Base-by-base conservation (phyloP, 345 rosid genomes). In the Citrus reticulata region DNA sequence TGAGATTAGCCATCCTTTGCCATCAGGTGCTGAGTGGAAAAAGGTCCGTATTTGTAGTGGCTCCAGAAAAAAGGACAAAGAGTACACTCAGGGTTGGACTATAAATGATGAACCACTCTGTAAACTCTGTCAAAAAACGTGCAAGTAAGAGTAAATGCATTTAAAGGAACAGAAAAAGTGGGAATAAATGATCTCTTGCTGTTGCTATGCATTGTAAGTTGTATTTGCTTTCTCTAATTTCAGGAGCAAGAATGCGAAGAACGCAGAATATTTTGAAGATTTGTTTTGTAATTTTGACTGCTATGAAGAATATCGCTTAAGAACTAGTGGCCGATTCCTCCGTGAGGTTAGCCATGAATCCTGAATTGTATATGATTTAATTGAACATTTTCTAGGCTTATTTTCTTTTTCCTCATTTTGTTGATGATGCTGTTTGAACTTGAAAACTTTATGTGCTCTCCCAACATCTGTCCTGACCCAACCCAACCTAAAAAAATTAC, bases 241-340 rank as follows among this genome's bases (percentile, higher is more conserved):
- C 89, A 93, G 99, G 88, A 91, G 94, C 64, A 79, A 29, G 80
- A 91, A 83, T 83, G 93, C 97, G 59, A 91, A 83, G 87, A 88
- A 82, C 34, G 98, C 98, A 42, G 95, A 91, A 86, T 95, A 88
- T 87, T 90, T 95, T 83, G 99, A 95, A 88, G 99, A 95, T 88
- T 93, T 95, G 59, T 95, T 95, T 79, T 95, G 99, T 80, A 83
- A 88, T 49, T 86, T 94, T 83, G 90, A 71, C 64, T 95, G 98
- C 87, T 88, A 90, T 79, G 98, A 95, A 88, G 94, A 93, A 73
- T 95, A 95, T 85, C 90, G 96, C 51, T 65, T 91, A 79, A 91
- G 98, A 85, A 95, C 97, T 74, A 92, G 97, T 76, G 85, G 83
- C 76, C 79, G 92, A 80, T 92, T 78, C 81, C 88, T 95, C 55